These are phyloP conservation scores for Malus hybrid DNA, from an alignment of 331 rosid genomes.

Conservation along the genomic window DNA sequence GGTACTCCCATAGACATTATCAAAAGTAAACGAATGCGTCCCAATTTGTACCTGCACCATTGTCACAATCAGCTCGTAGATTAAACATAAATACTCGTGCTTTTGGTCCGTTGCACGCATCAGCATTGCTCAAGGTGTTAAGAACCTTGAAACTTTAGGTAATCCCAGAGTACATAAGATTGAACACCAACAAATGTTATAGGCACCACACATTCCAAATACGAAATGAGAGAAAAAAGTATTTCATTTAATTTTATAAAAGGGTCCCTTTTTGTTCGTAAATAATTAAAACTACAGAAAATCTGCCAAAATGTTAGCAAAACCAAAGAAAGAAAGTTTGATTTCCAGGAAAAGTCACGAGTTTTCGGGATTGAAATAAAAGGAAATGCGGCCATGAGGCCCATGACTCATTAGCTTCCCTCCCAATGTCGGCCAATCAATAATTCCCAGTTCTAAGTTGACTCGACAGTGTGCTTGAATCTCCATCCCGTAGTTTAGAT, in stretches of 20 bases:
- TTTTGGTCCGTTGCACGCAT: neutral
- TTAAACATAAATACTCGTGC: neutral
- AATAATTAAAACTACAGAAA: neutral
- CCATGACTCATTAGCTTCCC: neutral
- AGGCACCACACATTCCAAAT: neutral
- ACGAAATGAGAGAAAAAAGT: neutral
- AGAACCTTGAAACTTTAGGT: neutral
- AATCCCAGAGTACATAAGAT: neutral
- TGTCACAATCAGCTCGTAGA: slow-evolving; percentile 8
- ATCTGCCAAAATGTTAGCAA: neutral
- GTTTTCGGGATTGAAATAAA: slow-evolving; percentile 3
- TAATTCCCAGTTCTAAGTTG: neutral
- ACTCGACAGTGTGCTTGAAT: neutral
- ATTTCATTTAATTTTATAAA: too few species aligned
- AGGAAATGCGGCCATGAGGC: slow-evolving; percentile 7
- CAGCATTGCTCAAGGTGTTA: neutral
- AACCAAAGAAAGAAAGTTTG: neutral
- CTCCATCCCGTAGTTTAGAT: neutral
- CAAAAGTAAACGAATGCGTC: slow-evolving; percentile 90
- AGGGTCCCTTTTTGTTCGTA: neutral
- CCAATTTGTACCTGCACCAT: slow-evolving; percentile 88
- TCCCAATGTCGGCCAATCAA: slow-evolving; percentile 13
- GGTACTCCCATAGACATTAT: slow-evolving; percentile 95
- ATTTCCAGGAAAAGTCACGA: slow-evolving; percentile 1
- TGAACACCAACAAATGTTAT: neutral